Conservation (phyloP, 352 stramenopile genomes). For the Phytophthora litchii region DNA sequence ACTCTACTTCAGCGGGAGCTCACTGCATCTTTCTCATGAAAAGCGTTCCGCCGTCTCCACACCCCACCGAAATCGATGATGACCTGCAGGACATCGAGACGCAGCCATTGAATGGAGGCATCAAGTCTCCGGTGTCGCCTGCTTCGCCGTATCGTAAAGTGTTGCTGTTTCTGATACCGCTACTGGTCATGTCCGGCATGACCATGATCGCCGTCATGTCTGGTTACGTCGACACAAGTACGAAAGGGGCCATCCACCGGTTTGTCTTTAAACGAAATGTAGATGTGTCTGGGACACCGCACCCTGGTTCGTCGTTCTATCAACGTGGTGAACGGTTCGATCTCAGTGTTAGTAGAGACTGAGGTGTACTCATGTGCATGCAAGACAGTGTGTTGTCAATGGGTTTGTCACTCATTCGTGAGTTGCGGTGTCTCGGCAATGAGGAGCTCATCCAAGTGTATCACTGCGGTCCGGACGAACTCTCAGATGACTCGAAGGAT, state of each 20-base stretch:
- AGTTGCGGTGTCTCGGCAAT: constrained; percentile 46
- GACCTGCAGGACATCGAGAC: constrained; percentile 19
- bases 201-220: constrained; percentile 18
- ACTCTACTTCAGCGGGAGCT: constrained; percentile 1
- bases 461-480: constrained; percentile 36
- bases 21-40: constrained; percentile 1
- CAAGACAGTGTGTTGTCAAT: constrained; percentile 50
- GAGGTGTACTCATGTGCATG: constrained; percentile 43
- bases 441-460: constrained; percentile 34
- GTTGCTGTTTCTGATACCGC: constrained; percentile 11
- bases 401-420: constrained; percentile 57
- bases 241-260: constrained; percentile 6
- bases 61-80: constrained; percentile 18
- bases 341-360: constrained; percentile 14
- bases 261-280: constrained; percentile 17
- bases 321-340: constrained; percentile 32
- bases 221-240: constrained; percentile 25
- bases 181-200: constrained; percentile 20
- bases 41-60: constrained; percentile 14
- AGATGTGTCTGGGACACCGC: constrained; percentile 10
- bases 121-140: constrained; percentile 1
- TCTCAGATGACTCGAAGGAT: constrained; percentile 37
- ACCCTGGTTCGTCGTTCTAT: constrained; percentile 20
- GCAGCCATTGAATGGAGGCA: constrained; percentile 10
- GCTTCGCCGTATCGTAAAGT: constrained; percentile 11